A percentile compares a stretch with the other conserved stretches of the same genome.
Evolutionary conservation across 441 rosid genomes (phyloP).

Genomic region (Capsella rubella): DNA sequence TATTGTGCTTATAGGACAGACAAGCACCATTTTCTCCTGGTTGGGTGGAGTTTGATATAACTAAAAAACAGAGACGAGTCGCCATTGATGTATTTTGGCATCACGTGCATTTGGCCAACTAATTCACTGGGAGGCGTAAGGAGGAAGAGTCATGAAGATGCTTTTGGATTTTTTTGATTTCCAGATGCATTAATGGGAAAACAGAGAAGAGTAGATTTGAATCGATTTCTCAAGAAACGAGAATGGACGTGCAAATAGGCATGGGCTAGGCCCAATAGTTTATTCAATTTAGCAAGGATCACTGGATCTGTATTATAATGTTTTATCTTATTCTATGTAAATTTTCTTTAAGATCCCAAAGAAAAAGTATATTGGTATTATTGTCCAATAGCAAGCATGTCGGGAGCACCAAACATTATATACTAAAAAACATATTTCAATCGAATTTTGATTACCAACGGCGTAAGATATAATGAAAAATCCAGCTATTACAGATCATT

Average conservation of each 20-base stretch:
- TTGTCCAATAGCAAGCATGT: conserved; percentile 37
- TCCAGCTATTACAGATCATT: conserved; percentile 27
- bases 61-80: conserved; percentile 47
- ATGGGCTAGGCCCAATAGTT: conserved; percentile 3
- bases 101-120: conserved; percentile 32
- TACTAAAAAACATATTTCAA: neutral
- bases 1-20: neutral
- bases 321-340: too few species aligned
- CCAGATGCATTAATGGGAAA: neutral
- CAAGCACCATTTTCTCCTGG: conserved; percentile 20
- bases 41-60: conserved; percentile 52
- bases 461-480: conserved; percentile 14
- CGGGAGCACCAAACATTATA: conserved; percentile 27
- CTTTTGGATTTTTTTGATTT: neutral
- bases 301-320: too few species aligned
- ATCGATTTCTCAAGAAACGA: neutral
- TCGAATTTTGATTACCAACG: conserved; percentile 15
- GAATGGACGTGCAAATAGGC: neutral
- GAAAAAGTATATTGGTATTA: conserved; percentile 24
- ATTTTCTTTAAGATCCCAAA: conserved; percentile 32
- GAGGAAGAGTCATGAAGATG: neutral
- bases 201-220: neutral
- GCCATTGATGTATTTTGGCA: conserved; percentile 38
- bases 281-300: too few species aligned
- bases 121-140: neutral